phyloP scores from a whole-genome alignment of 495 filamentous ascomycete genomes.

The Penicillium macrosclerotiorum region DNA sequence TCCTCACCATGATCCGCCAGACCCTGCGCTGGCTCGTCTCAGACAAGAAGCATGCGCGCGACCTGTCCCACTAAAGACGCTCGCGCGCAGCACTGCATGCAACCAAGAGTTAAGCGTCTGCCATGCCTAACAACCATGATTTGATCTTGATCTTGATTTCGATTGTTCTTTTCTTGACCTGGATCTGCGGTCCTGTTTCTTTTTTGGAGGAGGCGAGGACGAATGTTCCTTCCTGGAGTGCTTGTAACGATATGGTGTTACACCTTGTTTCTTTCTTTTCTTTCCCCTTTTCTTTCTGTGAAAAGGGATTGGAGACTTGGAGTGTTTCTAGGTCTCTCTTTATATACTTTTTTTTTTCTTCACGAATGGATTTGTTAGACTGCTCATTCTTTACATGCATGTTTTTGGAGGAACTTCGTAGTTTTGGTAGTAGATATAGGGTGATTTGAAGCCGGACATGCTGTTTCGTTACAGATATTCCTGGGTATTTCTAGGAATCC shows the following conservation, averaged over 20 bases:
- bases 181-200: slow-evolving; percentile 14
- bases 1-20: slow-evolving; percentile 31
- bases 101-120: slow-evolving; percentile 2
- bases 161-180: slow-evolving; percentile 9
- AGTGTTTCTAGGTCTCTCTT: slow-evolving; percentile 3
- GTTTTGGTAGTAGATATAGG: too few species aligned
- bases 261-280: slow-evolving; percentile 18
- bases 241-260: slow-evolving; percentile 18
- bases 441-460: too few species aligned
- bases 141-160: background rate
- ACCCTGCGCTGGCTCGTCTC: slow-evolving; percentile 40
- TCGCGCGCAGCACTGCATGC: slow-evolving; percentile 1
- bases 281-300: slow-evolving; percentile 2
- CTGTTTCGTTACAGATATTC: too few species aligned
- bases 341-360: slow-evolving; percentile 17
- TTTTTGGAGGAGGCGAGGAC: slow-evolving; percentile 2
- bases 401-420: too few species aligned
- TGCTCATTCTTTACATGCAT: too few species aligned
- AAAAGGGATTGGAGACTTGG: slow-evolving; percentile 7
- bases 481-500: too few species aligned
- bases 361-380: slow-evolving; percentile 26
- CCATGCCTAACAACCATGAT: too few species aligned
- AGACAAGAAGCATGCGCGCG: slow-evolving; percentile 39
- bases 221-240: slow-evolving; percentile 8
- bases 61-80: slow-evolving; percentile 24